Percentiles rank a stretch among this genome's conserved stretches.
Evolutionary conservation across 192 early-diverging fungal species (phyloP).

Genomic region (Haplosporangium gracile): DNA sequence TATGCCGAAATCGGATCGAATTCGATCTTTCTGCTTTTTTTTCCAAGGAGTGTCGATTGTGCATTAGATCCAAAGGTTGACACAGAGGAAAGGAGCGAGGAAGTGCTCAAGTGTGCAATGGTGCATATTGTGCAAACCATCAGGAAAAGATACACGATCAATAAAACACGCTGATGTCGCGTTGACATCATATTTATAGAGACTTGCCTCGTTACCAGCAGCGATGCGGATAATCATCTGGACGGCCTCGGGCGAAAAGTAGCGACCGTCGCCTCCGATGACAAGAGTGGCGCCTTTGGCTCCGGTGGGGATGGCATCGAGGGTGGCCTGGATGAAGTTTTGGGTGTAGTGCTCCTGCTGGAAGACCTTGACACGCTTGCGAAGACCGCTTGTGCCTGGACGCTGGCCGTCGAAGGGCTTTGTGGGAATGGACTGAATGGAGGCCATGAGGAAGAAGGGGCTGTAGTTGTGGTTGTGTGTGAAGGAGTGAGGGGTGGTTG

Average conservation of each 20-base stretch:
- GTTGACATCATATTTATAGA: constrained; percentile 7
- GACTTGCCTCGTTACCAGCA: constrained; percentile 83
- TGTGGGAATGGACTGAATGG: constrained; percentile 68
- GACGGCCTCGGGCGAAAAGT: constrained; percentile 85
- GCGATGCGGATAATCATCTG: constrained; percentile 90
- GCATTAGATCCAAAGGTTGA: background rate
- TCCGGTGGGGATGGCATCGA: constrained; percentile 85
- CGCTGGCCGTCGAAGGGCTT: constrained; percentile 93
- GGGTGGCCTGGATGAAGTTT: constrained; percentile 95
- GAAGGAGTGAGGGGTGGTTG: background rate
- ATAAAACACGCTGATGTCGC: constrained; percentile 7
- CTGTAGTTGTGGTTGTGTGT: background rate
- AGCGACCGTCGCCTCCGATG: constrained; percentile 97
- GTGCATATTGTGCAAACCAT: background rate
- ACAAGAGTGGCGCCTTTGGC: constrained; percentile 86
- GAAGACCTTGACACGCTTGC: constrained; percentile 97
- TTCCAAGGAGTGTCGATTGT: no score
- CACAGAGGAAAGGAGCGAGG: background rate
- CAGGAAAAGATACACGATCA: background rate
- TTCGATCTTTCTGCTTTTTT: background rate
- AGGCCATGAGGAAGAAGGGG: constrained; percentile 29
- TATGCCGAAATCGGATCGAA: background rate
- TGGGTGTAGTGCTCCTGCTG: constrained; percentile 96
- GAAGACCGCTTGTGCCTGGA: constrained; percentile 96
- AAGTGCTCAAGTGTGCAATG: background rate